Percentiles rank a stretch among this genome's conserved stretches.
phyloP scores from a whole-genome alignment of 139 green algal genomes.

The Zygnema cylindricum region DNA sequence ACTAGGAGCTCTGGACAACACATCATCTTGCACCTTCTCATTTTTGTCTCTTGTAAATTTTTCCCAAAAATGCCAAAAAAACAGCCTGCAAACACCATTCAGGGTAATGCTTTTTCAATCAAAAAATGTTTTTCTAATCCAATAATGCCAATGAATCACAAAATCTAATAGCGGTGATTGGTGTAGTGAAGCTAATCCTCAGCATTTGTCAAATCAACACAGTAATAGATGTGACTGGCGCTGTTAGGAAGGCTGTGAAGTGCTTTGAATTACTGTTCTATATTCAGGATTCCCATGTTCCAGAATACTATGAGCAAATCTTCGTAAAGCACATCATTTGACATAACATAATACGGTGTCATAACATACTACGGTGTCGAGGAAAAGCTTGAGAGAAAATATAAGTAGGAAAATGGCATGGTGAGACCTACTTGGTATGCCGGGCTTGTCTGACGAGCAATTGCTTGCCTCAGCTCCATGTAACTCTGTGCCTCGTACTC shows the following conservation, averaged over 20 bases:
- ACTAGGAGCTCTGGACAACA: not conserved
- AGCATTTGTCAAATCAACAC: not conserved
- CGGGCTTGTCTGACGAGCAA: slow-evolving; percentile 75
- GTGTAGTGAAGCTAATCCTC: not conserved
- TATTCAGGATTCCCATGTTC: too few relatives aligned
- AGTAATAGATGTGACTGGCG: not conserved
- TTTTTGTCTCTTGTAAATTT: slow-evolving; percentile 97
- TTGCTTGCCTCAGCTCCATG: slow-evolving; percentile 70
- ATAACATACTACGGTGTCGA: too few relatives aligned
- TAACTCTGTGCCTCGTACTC: slow-evolving; percentile 85
- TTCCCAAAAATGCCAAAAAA: slow-evolving; percentile 86
- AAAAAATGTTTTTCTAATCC: too few relatives aligned
- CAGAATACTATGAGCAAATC: too few relatives aligned
- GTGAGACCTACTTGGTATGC: slow-evolving; percentile 2
- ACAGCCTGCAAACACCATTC: slow-evolving; percentile 74
- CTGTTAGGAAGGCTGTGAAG: too few relatives aligned
- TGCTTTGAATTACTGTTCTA: too few relatives aligned
- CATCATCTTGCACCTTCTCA: slow-evolving; percentile 59
- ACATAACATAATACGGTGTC: too few relatives aligned
- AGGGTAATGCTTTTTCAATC: too few relatives aligned
- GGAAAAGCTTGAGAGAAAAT: not conserved
- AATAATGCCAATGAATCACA: too few relatives aligned
- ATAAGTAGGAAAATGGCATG: not conserved
- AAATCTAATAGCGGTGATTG: too few relatives aligned
- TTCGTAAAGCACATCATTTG: too few relatives aligned